Percentiles rank a stretch among this genome's conserved stretches.
Conservation (phyloP, 2,329 filamentous ascomycete genomes). For the Mariannaea elegans region DNA sequence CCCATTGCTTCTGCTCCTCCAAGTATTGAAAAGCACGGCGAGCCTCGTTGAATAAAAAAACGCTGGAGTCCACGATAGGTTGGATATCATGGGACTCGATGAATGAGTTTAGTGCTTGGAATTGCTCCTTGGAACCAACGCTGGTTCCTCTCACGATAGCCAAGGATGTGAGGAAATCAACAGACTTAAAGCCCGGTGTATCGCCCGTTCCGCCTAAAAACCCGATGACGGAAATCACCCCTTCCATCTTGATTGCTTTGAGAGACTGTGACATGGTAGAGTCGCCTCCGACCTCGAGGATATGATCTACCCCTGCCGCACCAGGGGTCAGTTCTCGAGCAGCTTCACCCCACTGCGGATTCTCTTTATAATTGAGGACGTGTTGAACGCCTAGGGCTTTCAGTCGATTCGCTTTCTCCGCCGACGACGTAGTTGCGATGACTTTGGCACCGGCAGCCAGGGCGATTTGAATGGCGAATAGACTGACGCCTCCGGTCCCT, state of each 20-base stretch:
- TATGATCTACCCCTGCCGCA: slow-evolving; percentile 64
- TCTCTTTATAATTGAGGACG: slow-evolving; percentile 68
- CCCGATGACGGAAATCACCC: slow-evolving; percentile 44
- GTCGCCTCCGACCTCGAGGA: slow-evolving; percentile 73
- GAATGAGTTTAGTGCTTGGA: not conserved
- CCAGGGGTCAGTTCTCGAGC: slow-evolving; percentile 58
- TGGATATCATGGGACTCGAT: not conserved
- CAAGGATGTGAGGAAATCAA: not conserved
- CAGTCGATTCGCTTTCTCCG: slow-evolving; percentile 61
- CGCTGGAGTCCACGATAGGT: not conserved
- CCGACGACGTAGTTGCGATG: slow-evolving; percentile 66
- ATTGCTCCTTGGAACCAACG: not conserved
- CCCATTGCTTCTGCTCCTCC: not conserved
- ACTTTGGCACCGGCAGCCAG: slow-evolving; percentile 60
- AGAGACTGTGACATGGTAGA: slow-evolving; percentile 66
- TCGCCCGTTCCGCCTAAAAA: slow-evolving; percentile 30
- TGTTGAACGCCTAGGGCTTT: slow-evolving; percentile 65
- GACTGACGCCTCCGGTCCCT: slow-evolving; percentile 61
- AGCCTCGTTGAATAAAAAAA: slow-evolving; percentile 1
- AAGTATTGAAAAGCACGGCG: slow-evolving; percentile 2
- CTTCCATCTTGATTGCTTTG: slow-evolving; percentile 53
- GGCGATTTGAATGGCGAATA: slow-evolving; percentile 56
- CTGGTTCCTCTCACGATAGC: not conserved
- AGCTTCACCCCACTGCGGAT: slow-evolving; percentile 65
- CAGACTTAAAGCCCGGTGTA: not conserved